Evolutionary conservation across 225 moss, liverwort and hornwort species (phyloP).

Genomic region (Pseudoscleropodium purum): DNA sequence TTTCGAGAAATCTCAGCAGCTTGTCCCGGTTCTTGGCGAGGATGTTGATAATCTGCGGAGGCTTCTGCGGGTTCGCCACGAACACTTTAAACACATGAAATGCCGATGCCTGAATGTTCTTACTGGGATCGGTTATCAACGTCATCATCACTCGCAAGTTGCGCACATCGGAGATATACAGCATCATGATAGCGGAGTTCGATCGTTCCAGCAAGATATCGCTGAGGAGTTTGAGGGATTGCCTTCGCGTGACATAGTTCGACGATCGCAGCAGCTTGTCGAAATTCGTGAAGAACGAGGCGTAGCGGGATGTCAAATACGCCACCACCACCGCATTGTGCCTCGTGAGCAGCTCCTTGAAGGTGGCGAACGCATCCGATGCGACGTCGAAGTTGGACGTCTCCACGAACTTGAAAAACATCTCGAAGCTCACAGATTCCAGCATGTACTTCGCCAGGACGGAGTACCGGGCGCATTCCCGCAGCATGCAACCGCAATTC

Average conservation of each 20-base stretch:
- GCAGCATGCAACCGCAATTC: conserved; percentile 91
- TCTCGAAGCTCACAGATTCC: conserved; percentile 95
- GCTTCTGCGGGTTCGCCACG: conserved; percentile 95
- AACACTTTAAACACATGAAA: conserved; percentile 99
- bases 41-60: conserved; percentile 80
- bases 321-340: conserved; percentile 70
- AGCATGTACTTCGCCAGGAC: conserved; percentile 83
- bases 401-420: conserved; percentile 97
- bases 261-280: conserved; percentile 81
- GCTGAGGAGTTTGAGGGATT: conserved; percentile 83
- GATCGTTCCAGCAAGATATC: conserved; percentile 90
- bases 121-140: conserved; percentile 90
- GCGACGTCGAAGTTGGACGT: conserved; percentile 92
- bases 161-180: conserved; percentile 92
- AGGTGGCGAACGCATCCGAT: conserved; percentile 92
- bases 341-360: conserved; percentile 94
- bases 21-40: conserved; percentile 90
- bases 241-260: conserved; percentile 90
- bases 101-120: conserved; percentile 92
- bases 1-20: conserved; percentile 70
- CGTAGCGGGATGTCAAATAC: conserved; percentile 70
- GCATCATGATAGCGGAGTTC: conserved; percentile 91
- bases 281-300: conserved; percentile 54
- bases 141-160: conserved; percentile 98
- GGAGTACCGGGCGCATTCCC: conserved; percentile 81